Evolutionary conservation across 352 stramenopile genomes (phyloP), one percentile per base, ranked within the genome.

Genomic region (Phytophthora parvispora): DNA sequence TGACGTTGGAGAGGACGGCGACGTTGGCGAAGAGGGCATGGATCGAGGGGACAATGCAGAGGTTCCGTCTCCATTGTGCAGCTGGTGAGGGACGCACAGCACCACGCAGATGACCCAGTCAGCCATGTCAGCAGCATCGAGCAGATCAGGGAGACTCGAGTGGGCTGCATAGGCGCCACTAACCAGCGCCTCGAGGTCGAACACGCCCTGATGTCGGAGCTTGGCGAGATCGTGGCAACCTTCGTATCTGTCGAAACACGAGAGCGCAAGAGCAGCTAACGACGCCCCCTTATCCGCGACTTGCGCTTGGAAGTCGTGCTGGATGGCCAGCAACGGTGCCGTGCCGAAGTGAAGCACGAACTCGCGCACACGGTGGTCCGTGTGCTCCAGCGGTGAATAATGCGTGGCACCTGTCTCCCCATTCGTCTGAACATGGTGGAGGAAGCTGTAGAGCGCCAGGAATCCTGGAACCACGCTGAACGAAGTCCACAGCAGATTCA

Each of bases 281-380:
- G 68, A 69, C 6, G 55, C 48, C 9, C 68, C 72, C 52, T 64
- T 58, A 40, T 68, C 69, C 28, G 15, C 24, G 12, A 73, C 63
- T 54, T 90, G 80, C 16, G 70, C 66, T 31, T 86, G 76, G 18
- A 91, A 82, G 45, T 91, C 81, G 15, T 86, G 78, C 43, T 90
- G 81, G 51, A 90, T 84, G 47, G 80, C 81, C 31, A 85, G 53
- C 7, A 92, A 65, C 32, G 84, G 80, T 12, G 83, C 84, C 5
- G 83, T 81, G 27, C 74, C 70, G 50, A 92, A 90, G 54, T 77
- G 81, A 32, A 91, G 74, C 43, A 89, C 80, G 38, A 89, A 92
- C 62, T 90, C 82, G 1, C 77, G 64, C 10, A 88, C 56, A 6
- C 76, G 68, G 55, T 82, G 79, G 18, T 81, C 74, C 18, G 69